Percentiles rank a stretch among this genome's conserved stretches.
Evolutionary conservation across 176 grass and related monocot species (phyloP).

Genomic region (Phoenix dactylifera): DNA sequence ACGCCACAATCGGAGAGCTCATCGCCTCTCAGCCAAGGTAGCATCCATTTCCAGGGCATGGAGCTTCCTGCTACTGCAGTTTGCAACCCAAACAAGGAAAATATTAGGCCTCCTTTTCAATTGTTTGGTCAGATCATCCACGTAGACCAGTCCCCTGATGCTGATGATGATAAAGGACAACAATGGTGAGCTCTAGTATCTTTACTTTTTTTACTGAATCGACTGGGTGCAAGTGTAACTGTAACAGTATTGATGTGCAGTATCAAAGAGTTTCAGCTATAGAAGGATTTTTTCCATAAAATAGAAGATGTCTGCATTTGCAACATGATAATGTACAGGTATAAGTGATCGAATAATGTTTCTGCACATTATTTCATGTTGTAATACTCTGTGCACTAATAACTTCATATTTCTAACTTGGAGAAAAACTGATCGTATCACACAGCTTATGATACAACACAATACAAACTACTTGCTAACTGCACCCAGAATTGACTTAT

Average conservation of each 20-base stretch:
- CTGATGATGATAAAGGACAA: neutral
- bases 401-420: too few species aligned
- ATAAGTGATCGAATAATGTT: neutral
- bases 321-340: neutral
- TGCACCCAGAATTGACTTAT: too few species aligned
- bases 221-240: neutral
- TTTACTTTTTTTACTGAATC: neutral
- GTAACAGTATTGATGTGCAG: neutral
- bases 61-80: neutral
- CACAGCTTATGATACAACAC: too few species aligned
- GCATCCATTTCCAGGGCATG: neutral
- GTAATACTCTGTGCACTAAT: too few species aligned
- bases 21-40: neutral
- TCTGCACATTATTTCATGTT: too few species aligned
- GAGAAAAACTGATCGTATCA: too few species aligned
- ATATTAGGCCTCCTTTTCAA: neutral
- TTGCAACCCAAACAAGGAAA: neutral
- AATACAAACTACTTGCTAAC: too few species aligned
- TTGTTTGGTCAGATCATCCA: conserved; percentile 12
- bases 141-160: neutral
- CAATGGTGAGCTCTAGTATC: neutral
- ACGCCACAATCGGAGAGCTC: neutral
- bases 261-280: neutral
- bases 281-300: neutral
- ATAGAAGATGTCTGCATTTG: neutral